Base-by-base conservation (phyloP, 768 basidiomycete genomes). In the Hygrophoropsis aurantiaca region DNA sequence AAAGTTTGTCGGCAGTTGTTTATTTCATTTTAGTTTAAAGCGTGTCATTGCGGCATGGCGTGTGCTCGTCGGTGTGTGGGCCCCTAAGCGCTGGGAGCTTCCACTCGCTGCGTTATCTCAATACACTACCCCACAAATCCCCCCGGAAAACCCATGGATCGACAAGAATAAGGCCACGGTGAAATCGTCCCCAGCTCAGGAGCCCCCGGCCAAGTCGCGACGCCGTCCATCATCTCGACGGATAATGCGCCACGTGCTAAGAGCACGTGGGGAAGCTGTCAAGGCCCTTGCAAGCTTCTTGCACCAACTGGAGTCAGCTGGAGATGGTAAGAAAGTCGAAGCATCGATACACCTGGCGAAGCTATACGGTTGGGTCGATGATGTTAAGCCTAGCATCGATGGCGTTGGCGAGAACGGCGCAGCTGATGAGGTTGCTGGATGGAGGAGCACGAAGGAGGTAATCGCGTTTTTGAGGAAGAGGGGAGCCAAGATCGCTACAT, bases 31-130 rank as follows among this genome's bases (percentile, higher is more conserved):
- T 59, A 93, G 93, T 24, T 81, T 84, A 40, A 95, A 94, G 67
- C 89, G 88, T 34, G 78, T 95, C 40, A 75, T 87, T 15, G 90
- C 94, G 5, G 84, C 94, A n/a, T 99, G 95, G 94, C 85, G 92
- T 44, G 84, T 97, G n/a, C 79, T 99, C 11, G 80, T 97, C 53
- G 97, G 94, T 6, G 82, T 98, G 11, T 98, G 97, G 97, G 78
- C 79, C 1, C 94, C 94, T 5, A 84, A 80, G 62, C 73, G 70
- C 37, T 90, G 85, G 84, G 94, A 97, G 54, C 72, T 94, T 36
- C 80, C 90, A 4, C 64, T 88, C 20, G 60, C 79, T n/a, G 82
- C 87, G 3, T 76, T 95, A 42, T 74, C 82, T 11, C 83, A 79
- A 47, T 91, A 90, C 61, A 88, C 79, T 7, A 80, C 77, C 13